Evolutionary conservation across 1,139 yeast genomes (phyloP), one percentile per base, ranked within the genome.

Genomic region (Geotrichum aggregatum): DNA sequence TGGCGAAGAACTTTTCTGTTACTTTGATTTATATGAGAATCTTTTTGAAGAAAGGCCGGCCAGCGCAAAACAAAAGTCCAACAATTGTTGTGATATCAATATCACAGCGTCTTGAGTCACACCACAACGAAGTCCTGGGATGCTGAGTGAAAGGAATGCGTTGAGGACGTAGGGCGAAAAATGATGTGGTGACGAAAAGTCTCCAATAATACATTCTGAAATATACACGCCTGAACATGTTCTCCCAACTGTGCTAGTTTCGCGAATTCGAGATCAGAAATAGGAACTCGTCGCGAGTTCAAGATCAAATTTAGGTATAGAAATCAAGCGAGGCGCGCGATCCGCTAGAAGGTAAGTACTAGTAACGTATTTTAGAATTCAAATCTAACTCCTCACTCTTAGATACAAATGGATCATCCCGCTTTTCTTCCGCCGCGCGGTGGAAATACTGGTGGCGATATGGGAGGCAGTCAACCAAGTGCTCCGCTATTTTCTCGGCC

Each of bases 401-500:
- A 14, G 10, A 19, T 13, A 24, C 11, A 21, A 22, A 49, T 49
- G 52, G 38, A 35, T 14, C 26, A 18, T 30, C 21, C 31, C 14
- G 33, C 6, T 10, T 39, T 49, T 30, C 38, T 49, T 19, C 52
- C 36, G 44, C 22, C 52, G 33, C 39, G 45, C 22, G 22, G 40
- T 11, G 31, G 49, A 14, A 34, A 39, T 30, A 7, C 35, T 38
- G 49, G 49, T 49, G 52, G 52, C 22, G 52, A 36, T 28, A 21
- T 14, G n/a, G 24, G 34, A 5, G n/a, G 21, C 13, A 34, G 41
- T 42, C 47, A 42, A 26, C 52, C 43, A 16, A 44, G 43, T 38
- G 52, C 52, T 39, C 28, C 38, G 44, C 21, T 49, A 3, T 49
- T 49, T 22, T 36, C 48, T 14, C 52, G 44, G 31, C 52, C 52